A percentile compares a stretch with the other conserved stretches of the same genome.
Evolutionary conservation across 2,329 filamentous ascomycete species (phyloP).

Genomic region (Pseudogymnoascus sp.): DNA sequence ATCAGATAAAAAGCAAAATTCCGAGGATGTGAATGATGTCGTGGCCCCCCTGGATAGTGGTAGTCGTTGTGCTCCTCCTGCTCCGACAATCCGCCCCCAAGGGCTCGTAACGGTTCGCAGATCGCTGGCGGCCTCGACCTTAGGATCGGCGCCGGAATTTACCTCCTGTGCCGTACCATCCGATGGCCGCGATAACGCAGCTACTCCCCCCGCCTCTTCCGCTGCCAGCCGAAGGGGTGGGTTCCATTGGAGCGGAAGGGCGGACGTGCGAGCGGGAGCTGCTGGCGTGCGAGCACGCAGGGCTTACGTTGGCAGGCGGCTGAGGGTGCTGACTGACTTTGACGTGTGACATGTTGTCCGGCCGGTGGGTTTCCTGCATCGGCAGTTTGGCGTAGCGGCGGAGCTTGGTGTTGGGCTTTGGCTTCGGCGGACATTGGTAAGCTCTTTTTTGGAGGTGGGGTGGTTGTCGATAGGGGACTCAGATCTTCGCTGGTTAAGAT

Average conservation of each 20-base stretch:
- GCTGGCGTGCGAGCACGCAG: neutral
- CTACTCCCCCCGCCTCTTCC: neutral
- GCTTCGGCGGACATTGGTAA: neutral
- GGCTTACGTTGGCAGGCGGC: neutral
- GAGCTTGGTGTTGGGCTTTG: neutral
- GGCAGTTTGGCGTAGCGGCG: neutral
- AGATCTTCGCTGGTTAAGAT: neutral
- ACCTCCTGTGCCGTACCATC: neutral
- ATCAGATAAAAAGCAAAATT: neutral
- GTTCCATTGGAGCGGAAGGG: neutral
- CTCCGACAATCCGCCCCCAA: neutral
- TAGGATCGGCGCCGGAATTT: neutral
- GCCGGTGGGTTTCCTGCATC: neutral
- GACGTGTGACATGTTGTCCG: neutral
- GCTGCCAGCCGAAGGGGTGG: neutral
- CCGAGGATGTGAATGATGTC: neutral
- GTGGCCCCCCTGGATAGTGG: neutral
- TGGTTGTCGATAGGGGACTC: neutral
- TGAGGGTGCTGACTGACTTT: neutral
- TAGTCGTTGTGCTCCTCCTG: neutral
- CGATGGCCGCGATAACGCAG: neutral
- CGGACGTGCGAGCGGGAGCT: neutral
- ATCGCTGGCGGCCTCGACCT: neutral
- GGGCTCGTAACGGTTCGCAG: neutral
- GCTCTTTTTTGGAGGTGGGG: neutral